phyloP scores from a whole-genome alignment of 352 stramenopile genomes.

The Pythium utonaiense region DNA sequence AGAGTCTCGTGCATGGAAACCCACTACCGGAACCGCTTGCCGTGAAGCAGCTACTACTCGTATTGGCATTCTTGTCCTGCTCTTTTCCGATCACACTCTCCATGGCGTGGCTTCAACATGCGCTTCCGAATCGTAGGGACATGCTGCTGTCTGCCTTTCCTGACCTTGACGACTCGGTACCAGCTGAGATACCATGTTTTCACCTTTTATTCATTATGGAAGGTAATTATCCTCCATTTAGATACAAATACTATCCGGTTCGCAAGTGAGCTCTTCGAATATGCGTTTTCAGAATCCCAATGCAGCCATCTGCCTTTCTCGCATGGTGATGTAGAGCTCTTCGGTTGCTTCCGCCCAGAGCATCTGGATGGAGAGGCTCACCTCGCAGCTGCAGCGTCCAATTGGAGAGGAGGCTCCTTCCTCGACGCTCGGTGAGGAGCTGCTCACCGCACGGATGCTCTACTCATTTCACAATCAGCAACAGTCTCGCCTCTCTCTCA shows the following conservation, averaged over 20 bases:
- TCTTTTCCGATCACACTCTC: no score
- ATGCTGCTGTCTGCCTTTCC: background rate
- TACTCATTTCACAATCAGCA: slow-evolving; percentile 7
- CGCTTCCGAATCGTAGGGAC: background rate
- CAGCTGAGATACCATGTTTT: slow-evolving; percentile 13
- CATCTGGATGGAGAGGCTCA: slow-evolving; percentile 2
- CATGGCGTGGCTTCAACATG: background rate
- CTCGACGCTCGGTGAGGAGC: background rate
- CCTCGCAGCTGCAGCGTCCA: background rate
- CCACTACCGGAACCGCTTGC: no score
- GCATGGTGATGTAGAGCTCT: background rate
- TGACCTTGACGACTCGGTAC: background rate
- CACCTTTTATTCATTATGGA: background rate
- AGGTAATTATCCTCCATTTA: background rate
- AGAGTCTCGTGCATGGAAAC: no score
- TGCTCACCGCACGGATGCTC: no score
- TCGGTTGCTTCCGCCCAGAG: slow-evolving; percentile 7
- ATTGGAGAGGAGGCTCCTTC: background rate
- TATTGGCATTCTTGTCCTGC: no score
- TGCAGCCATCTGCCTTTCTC: slow-evolving; percentile 5
- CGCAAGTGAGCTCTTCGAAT: background rate
- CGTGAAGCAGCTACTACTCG: no score
- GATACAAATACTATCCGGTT: background rate
- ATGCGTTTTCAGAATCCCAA: background rate
- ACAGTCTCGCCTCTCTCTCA: no score